Conservation (phyloP, 164 flowering plant species). For the Piper betle region DNA sequence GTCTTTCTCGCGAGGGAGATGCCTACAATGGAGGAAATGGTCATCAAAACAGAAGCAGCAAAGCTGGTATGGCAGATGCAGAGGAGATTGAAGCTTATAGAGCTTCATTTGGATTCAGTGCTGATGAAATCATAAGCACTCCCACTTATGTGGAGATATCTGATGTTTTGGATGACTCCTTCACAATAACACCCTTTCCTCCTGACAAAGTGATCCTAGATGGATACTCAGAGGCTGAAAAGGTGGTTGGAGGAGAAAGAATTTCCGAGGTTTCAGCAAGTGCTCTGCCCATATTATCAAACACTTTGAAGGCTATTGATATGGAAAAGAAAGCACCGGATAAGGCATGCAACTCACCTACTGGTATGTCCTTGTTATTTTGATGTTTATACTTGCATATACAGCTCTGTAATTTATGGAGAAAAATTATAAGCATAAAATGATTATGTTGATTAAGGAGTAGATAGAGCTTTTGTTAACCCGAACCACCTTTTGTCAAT, state of each 20-base stretch:
- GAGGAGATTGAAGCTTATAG: constrained; percentile 95
- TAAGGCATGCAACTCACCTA: constrained; percentile 17
- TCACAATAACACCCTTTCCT: constrained; percentile 51
- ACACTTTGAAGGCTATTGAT: constrained; percentile 8
- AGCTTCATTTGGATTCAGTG: constrained; percentile 98
- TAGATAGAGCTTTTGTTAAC: too few relatives aligned
- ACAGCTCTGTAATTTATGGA: too few relatives aligned
- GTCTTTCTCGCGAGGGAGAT: constrained; percentile 78
- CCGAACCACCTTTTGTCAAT: too few relatives aligned
- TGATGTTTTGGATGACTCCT: constrained; percentile 64
- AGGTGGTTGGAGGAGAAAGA: constrained; percentile 15
- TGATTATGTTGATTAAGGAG: too few relatives aligned
- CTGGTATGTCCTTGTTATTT: constrained; percentile 23
- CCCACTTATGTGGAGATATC: constrained; percentile 75
- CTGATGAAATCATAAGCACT: constrained; percentile 79
- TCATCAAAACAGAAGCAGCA: constrained; percentile 49
- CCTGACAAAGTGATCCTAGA: constrained; percentile 24
- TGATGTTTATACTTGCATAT: background rate
- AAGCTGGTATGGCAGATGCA: constrained; percentile 53
- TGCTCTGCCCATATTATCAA: constrained; percentile 17
- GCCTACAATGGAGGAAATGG: constrained; percentile 44
- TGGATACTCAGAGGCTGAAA: constrained; percentile 19
- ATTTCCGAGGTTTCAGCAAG: constrained; percentile 11
- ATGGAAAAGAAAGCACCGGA: constrained; percentile 6
- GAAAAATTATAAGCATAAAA: too few relatives aligned